Conservation (phyloP, 2,329 filamentous ascomycete species). For the Verticillium longisporum region DNA sequence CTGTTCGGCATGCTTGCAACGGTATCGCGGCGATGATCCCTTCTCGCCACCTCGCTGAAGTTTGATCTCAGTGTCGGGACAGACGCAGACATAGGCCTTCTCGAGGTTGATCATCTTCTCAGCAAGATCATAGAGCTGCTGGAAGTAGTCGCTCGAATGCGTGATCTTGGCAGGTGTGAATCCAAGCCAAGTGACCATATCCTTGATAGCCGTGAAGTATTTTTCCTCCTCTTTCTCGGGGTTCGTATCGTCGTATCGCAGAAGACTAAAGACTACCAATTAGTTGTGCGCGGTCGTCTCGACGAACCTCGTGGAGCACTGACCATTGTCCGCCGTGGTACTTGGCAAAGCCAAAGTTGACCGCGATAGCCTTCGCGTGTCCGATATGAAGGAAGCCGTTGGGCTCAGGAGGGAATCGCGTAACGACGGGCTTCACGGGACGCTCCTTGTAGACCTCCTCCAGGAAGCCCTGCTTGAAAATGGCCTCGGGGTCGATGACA, state of each 20-base stretch:
- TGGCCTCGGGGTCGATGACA: slow-evolving; percentile 50
- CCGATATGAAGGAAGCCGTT: slow-evolving; percentile 93
- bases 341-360: slow-evolving; percentile 93
- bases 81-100: slow-evolving; percentile 81
- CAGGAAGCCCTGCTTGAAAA: slow-evolving; percentile 78
- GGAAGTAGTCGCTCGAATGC: slow-evolving; percentile 86
- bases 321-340: slow-evolving; percentile 59
- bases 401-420: slow-evolving; percentile 77
- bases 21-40: slow-evolving; percentile 62
- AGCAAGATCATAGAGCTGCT: slow-evolving; percentile 79
- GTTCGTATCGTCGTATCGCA: slow-evolving; percentile 92
- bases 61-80: slow-evolving; percentile 73
- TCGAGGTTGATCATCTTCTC: slow-evolving; percentile 73
- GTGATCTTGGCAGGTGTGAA: slow-evolving; percentile 54
- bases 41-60: slow-evolving; percentile 75
- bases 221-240: slow-evolving; percentile 87
- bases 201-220: slow-evolving; percentile 83
- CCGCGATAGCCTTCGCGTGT: slow-evolving; percentile 89
- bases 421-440: slow-evolving; percentile 54
- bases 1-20: slow-evolving; percentile 73
- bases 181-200: slow-evolving; percentile 80
- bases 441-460: slow-evolving; percentile 64
- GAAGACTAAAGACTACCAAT: slow-evolving; percentile 41
- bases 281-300: background rate
- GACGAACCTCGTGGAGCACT: background rate